Percentiles rank a stretch among this genome's conserved stretches.
phyloP scores from a whole-genome alignment of 75 land plant genomes.

The Picea sitchensis region DNA sequence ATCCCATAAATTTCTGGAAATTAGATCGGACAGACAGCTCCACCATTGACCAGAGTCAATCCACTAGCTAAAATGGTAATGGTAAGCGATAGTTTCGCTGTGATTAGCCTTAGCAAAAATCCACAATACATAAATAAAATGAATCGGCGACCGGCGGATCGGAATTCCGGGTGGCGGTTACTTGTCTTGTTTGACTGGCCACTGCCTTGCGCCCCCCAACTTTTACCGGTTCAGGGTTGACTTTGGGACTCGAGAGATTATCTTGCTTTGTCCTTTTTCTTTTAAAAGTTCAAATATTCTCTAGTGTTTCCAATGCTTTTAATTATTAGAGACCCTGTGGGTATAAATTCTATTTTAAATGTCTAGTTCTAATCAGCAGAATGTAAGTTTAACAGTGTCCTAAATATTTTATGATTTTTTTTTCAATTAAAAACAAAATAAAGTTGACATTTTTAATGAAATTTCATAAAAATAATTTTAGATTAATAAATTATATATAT shows the following conservation, averaged over 20 bases:
- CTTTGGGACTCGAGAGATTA: not conserved
- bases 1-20: not conserved
- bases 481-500: too few relatives aligned
- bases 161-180: not conserved
- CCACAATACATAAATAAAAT: not conserved
- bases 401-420: too few relatives aligned
- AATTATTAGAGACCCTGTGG: too few relatives aligned
- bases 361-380: too few relatives aligned
- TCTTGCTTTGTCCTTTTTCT: too few relatives aligned
- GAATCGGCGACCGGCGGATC: not conserved
- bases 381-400: too few relatives aligned
- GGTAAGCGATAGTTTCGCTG: not conserved
- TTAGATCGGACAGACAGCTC: not conserved
- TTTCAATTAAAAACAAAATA: too few relatives aligned
- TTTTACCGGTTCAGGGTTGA: not conserved
- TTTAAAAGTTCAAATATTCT: too few relatives aligned
- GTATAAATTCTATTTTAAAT: too few relatives aligned
- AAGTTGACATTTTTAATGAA: too few relatives aligned
- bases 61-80: not conserved
- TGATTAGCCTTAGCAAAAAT: not conserved
- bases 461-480: too few relatives aligned
- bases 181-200: not conserved
- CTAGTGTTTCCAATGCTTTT: too few relatives aligned
- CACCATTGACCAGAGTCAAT: not conserved
- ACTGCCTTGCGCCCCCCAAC: constrained; percentile 2